Evolutionary conservation across 371 early-diverging fungal species (phyloP).

Genomic region (Catenaria anguillulae): DNA sequence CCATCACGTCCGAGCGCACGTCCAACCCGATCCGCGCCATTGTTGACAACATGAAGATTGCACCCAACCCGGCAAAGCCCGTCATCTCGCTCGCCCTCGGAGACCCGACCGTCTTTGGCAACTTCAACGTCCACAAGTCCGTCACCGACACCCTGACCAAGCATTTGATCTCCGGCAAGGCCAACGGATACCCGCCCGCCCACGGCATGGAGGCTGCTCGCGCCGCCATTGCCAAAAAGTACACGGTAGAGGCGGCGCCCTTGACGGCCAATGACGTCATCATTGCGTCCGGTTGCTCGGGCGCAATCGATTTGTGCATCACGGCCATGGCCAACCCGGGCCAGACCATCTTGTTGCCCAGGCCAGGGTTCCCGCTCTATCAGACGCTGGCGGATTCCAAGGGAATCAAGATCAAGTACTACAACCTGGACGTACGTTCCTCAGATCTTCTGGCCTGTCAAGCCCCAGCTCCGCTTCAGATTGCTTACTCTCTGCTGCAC

Average conservation of each 20-base stretch:
- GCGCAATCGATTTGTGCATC: conserved; percentile 63
- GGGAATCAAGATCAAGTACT: conserved; percentile 58
- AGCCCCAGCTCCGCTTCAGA: neutral
- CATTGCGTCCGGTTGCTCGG: conserved; percentile 69
- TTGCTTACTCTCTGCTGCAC: neutral
- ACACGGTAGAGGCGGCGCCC: conserved; percentile 48
- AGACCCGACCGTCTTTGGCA: conserved; percentile 83
- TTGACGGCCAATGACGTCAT: conserved; percentile 60
- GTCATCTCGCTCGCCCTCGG: conserved; percentile 72
- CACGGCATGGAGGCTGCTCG: conserved; percentile 38
- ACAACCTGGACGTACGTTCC: conserved; percentile 46
- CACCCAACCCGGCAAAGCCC: conserved; percentile 49
- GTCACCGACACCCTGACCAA: conserved; percentile 52
- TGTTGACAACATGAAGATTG: conserved; percentile 56
- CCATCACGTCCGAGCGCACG: conserved; percentile 53
- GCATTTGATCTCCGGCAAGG: conserved; percentile 43
- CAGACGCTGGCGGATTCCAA: conserved; percentile 61
- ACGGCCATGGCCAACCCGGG: conserved; percentile 59
- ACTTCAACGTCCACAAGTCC: conserved; percentile 58
- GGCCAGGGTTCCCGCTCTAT: conserved; percentile 70
- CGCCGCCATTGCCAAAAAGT: conserved; percentile 56
- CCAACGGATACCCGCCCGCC: conserved; percentile 78
- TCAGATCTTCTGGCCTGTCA: too few species aligned
- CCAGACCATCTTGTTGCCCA: conserved; percentile 20
- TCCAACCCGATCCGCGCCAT: conserved; percentile 78